phyloP scores from a whole-genome alignment of 2,329 filamentous ascomycete genomes.

The Colletotrichum lindemuthianum region DNA sequence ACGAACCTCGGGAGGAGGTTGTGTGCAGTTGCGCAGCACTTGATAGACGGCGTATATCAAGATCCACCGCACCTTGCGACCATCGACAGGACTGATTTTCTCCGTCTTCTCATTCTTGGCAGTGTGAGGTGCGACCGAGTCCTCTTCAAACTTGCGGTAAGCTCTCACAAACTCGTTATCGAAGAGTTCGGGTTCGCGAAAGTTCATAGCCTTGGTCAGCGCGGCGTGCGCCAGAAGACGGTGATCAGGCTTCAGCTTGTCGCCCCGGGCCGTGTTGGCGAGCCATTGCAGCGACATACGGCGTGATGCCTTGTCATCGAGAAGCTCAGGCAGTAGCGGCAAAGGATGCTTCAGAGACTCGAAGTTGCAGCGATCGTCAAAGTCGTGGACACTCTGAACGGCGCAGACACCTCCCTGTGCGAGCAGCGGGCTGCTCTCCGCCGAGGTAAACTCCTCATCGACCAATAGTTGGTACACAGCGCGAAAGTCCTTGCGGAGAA shows the following conservation, averaged over 20 bases:
- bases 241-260: conserved; percentile 58
- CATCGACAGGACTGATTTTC: conserved; percentile 70
- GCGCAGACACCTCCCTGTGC: conserved; percentile 76
- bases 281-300: conserved; percentile 52
- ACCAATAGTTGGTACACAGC: conserved; percentile 77
- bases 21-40: conserved; percentile 72
- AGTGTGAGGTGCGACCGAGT: conserved; percentile 56
- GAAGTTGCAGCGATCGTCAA: conserved; percentile 71
- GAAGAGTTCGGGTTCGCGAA: conserved; percentile 46
- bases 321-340: conserved; percentile 69
- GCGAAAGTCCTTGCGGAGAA: conserved; percentile 76
- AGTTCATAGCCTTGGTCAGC: conserved; percentile 61
- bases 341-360: conserved; percentile 70
- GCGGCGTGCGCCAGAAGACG: conserved; percentile 63
- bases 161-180: conserved; percentile 70
- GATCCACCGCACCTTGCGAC: conserved; percentile 82
- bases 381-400: conserved; percentile 72
- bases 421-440: conserved; percentile 60
- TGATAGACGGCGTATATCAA: conserved; percentile 79
- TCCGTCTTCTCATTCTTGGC: conserved; percentile 65
- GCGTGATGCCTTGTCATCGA: conserved; percentile 43
- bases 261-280: conserved; percentile 40
- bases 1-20: conserved; percentile 69
- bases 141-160: conserved; percentile 77
- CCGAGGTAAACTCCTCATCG: conserved; percentile 64